Percentiles rank a stretch among this genome's conserved stretches.
phyloP scores from a whole-genome alignment of 371 early-diverging fungal genomes.

The Mucor saturninus region DNA sequence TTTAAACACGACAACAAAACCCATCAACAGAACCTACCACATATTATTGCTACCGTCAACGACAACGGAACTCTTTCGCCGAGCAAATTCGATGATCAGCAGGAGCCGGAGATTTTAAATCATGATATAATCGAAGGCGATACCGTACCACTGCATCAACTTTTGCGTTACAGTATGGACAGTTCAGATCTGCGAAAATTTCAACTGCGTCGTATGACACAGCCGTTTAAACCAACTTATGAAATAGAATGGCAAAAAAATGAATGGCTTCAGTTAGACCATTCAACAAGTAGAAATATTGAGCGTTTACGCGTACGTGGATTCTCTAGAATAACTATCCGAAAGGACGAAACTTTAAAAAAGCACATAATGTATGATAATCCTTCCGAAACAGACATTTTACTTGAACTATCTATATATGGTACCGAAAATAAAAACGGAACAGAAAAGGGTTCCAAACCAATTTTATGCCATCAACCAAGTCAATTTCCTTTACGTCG shows the following conservation, averaged over 20 bases:
- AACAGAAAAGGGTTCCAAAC: not conserved
- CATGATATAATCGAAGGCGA: not conserved
- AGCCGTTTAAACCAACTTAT: slow-evolving; percentile 18
- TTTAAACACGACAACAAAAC: too few relatives aligned
- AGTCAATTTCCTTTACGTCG: slow-evolving; percentile 19
- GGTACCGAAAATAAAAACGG: not conserved
- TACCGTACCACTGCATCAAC: slow-evolving; percentile 22
- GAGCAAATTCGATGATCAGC: too few relatives aligned
- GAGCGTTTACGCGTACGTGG: slow-evolving; percentile 16
- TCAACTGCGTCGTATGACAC: slow-evolving; percentile 10
- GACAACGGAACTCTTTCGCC: not conserved
- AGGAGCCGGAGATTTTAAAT: not conserved
- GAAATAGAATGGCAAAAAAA: slow-evolving; percentile 32
- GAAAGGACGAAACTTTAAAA: slow-evolving; percentile 20
- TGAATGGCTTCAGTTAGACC: slow-evolving; percentile 28
- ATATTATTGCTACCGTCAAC: not conserved
- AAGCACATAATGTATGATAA: slow-evolving; percentile 18
- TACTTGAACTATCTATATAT: slow-evolving; percentile 15
- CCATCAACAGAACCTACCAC: too few relatives aligned
- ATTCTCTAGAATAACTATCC: slow-evolving; percentile 20
- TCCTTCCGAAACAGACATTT: slow-evolving; percentile 15
- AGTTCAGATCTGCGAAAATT: slow-evolving; percentile 15
- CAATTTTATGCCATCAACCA: slow-evolving; percentile 18
- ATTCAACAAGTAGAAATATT: slow-evolving; percentile 18
- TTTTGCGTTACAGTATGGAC: slow-evolving; percentile 27